A percentile compares a stretch with the other conserved stretches of the same genome.
These are phyloP conservation scores for Paecilomyces variotii DNA, from an alignment of 2,329 filamentous ascomycete genomes.

Conservation along the genomic window DNA sequence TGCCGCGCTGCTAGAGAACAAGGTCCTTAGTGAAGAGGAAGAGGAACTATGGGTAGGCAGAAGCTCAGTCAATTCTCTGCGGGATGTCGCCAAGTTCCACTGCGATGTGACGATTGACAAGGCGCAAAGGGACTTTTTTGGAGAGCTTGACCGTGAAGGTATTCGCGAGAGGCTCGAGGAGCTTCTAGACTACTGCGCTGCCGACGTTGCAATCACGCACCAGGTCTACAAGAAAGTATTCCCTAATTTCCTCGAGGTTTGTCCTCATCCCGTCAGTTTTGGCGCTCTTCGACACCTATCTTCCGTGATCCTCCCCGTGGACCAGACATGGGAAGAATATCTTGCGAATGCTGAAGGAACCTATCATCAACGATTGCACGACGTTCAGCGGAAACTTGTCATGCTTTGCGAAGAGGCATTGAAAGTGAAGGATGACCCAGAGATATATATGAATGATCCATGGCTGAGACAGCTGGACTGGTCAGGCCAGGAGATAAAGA, in stretches of 20 bases:
- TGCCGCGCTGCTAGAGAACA: constrained; percentile 60
- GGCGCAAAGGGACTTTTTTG: constrained; percentile 75
- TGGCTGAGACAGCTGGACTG: constrained; percentile 94
- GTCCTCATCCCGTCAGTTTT: constrained; percentile 95
- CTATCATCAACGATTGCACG: constrained; percentile 67
- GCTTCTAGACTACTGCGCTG: constrained; percentile 87
- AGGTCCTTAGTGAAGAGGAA: constrained; percentile 67
- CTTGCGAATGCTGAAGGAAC: constrained; percentile 75
- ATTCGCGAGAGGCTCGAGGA: constrained; percentile 67
- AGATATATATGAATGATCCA: constrained; percentile 68
- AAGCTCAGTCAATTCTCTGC: constrained; percentile 89
- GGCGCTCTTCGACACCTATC: constrained; percentile 89
- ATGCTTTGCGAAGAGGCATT: constrained; percentile 69
- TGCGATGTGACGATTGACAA: constrained; percentile 90
- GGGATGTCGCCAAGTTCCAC: constrained; percentile 95
- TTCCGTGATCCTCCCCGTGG: constrained; percentile 82
- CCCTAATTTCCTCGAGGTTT: constrained; percentile 77
- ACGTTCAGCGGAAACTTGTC: constrained; percentile 67
- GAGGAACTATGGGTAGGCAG: constrained; percentile 92
- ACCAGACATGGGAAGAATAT: constrained; percentile 81
- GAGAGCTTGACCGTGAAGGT: constrained; percentile 65
- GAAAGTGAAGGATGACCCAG: constrained; percentile 59
- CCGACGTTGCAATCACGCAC: constrained; percentile 88
- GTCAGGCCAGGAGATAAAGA: constrained; percentile 84
- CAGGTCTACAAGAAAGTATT: constrained; percentile 92